Base-by-base conservation (phyloP, 192 early-diverging fungal genomes). In the Podila epicladia region DNA sequence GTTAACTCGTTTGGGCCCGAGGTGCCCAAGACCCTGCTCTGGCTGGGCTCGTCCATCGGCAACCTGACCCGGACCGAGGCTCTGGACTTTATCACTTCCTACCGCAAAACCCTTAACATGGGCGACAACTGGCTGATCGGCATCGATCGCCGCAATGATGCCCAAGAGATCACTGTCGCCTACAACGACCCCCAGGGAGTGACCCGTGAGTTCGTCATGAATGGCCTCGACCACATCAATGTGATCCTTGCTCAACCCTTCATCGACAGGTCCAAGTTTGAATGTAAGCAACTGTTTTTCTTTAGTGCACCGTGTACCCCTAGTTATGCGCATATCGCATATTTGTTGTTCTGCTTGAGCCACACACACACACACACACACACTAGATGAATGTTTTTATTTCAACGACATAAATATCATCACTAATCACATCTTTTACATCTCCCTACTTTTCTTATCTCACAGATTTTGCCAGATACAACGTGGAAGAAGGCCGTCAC, bases 11-110 rank as follows among this genome's bases (percentile, higher is more conserved):
- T 87, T 37, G 75, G 82, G 0, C 12, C 82, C 4, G 87, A 91
- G 1, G 71, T 82, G 13, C 91, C 85, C 12, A 96, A 95, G 78
- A 90, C 90, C 5, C 78, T 96, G 12, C 82, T 97, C 55, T 98
- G 97, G 97, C 85, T 98, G 31, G 97, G 97, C 0, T 94, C 92
- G 4, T 96, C 95, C 0, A 93, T 98, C 31, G 96, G 97, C 11
- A 97, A 97, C 73, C 82, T 89, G 53, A 85, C 75, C 20, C 83
- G 91, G 26, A 41, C 79, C 5, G 93, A 94, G 13, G 95, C 94
- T 8, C 85, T 79, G 17, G 77, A 73, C 0, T 96, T 98, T 70
- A 72, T 98, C 20, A 28, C 77, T 2, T 84, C 82, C 9, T 82
- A 96, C 22, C 83, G 82, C 58, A 74, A 88, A 33, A 88, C 87